Evolutionary conservation across 202 grass and related monocot species (phyloP), one percentile per base, ranked within the genome.

Genomic region (Cymbopogon flexuosus): DNA sequence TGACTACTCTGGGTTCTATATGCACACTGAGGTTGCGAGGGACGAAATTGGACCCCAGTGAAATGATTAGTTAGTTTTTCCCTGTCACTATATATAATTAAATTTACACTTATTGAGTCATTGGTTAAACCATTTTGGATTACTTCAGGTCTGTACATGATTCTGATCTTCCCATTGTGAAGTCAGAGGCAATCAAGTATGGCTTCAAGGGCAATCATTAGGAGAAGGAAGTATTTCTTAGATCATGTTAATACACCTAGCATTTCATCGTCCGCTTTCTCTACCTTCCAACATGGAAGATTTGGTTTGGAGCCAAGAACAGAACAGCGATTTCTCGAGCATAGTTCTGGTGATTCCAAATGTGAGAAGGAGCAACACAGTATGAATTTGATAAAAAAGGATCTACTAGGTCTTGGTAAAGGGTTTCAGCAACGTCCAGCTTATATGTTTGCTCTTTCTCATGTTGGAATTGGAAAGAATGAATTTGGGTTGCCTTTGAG

Each of bases 151-250:
- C 86, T 77, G 51, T 78, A 62, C 84, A 91, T 97, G 88, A 93
- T 52, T 82, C 54, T 82, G 88, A 30, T 54, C 81, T 87, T 86
- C 33, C 33, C 1, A 41, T 65, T 65, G 62, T 88, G 64, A 90
- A 85, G 83, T 71, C 85, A 89, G 80, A 86, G 87, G 43, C 24
- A 71, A n/a, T 47, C 41, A 72, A 72, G 24, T 69, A 97, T 97
- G 93, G 90, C 93, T 85, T 91, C 88, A 65, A 87, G 84, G 75
- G 93, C 88, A 33, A 84, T 97, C 31, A 43, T 93, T 73, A 87
- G 93, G 70, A 88, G 93, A 88, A 93, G 84, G 77, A 91, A 93
- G 56, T 59, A 81, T 87, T 75, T 93, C 64, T 79, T 87, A 34
- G 90, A 89, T 51, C 81, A 85, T 65, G 34, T 86, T 37, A 81